Evolutionary conservation across 768 basidiomycete species (phyloP), one percentile per base, ranked within the genome.

Genomic region (Pleurotus eryngii): DNA sequence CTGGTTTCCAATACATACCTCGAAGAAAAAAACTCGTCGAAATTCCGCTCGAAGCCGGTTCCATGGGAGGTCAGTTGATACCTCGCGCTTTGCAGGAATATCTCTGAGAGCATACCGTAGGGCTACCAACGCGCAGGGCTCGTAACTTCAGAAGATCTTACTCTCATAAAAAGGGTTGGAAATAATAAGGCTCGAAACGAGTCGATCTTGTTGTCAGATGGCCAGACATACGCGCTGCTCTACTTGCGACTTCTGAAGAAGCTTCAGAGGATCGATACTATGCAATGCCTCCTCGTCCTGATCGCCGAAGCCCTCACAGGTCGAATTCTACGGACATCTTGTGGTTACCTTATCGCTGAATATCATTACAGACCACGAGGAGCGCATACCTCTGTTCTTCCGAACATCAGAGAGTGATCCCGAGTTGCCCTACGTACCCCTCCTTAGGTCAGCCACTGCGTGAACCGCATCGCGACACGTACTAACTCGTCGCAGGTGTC

Each of bases 91-190:
- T 11, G 30, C 30, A 35, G 9, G 30, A 35, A 35, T 35, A 35
- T 35, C 30, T 35, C 30, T 35, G 30, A 35, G 11, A 3, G 30
- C 30, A 35, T 11, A 35, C 11, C 9, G 30, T 63, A 98, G 95
- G 94, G 90, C 59, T 97, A 98, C 76, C 95, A 97, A 75, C 87
- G 96, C 63, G 95, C 93, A 46, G 92, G 87, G 46, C 84, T 95
- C 43, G 83, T 98, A 65, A 91, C 92, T 8, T 79, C 82, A 4
- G 94, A 97, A 57, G 95, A 98, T 69, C 82, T 97, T 14, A 74
- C 81, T 9, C 81, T 91, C 62, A 87, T 98, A 67, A 97, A 97
- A 82, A 90, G 84, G 67, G 88, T 97, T 18, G 93, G 95, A 71
- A 90, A 91, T 65, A 78, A 90, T 46, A 81, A 79, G 69, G 72